Evolutionary conservation across 208 protist genomes (phyloP).

Genomic region (Zelonia costaricensis): DNA sequence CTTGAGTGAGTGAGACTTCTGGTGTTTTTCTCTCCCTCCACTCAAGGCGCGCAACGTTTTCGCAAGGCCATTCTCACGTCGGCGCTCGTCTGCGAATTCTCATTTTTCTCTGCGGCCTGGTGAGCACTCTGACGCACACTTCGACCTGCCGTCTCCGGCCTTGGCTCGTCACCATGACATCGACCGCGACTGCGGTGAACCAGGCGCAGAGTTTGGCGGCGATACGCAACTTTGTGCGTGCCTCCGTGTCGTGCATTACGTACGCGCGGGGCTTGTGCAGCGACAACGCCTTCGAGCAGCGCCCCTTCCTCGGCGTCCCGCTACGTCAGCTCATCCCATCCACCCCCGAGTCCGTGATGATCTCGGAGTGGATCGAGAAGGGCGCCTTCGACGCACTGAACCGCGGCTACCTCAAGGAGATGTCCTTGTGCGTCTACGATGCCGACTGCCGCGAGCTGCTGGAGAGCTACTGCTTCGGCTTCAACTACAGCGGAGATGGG

Average conservation of each 20-base stretch:
- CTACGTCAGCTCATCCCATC: slow-evolving; percentile 66
- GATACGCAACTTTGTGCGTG: slow-evolving; percentile 80
- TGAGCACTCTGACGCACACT: background rate
- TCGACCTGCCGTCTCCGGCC: background rate
- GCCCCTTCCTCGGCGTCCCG: slow-evolving; percentile 56
- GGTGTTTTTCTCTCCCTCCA: too few relatives aligned
- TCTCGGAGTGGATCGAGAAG: slow-evolving; percentile 77
- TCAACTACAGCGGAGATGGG: slow-evolving; percentile 61
- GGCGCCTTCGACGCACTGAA: slow-evolving; percentile 86
- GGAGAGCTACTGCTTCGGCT: slow-evolving; percentile 78
- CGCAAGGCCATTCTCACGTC: too few relatives aligned
- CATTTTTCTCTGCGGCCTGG: background rate
- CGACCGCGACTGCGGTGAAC: slow-evolving; percentile 48
- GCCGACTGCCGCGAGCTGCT: slow-evolving; percentile 53
- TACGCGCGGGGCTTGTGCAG: slow-evolving; percentile 75
- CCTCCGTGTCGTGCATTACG: slow-evolving; percentile 75
- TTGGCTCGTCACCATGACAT: slow-evolving; percentile 25
- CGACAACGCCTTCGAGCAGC: slow-evolving; percentile 65
- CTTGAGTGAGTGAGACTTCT: too few relatives aligned
- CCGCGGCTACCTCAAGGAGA: slow-evolving; percentile 74
- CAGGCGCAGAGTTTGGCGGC: slow-evolving; percentile 80
- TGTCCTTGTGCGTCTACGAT: slow-evolving; percentile 77
- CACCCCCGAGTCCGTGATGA: slow-evolving; percentile 50
- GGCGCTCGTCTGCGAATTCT: background rate
- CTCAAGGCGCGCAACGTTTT: too few relatives aligned